Conservation (phyloP, 257 asterid species). For the Ophiorrhiza pumila region DNA sequence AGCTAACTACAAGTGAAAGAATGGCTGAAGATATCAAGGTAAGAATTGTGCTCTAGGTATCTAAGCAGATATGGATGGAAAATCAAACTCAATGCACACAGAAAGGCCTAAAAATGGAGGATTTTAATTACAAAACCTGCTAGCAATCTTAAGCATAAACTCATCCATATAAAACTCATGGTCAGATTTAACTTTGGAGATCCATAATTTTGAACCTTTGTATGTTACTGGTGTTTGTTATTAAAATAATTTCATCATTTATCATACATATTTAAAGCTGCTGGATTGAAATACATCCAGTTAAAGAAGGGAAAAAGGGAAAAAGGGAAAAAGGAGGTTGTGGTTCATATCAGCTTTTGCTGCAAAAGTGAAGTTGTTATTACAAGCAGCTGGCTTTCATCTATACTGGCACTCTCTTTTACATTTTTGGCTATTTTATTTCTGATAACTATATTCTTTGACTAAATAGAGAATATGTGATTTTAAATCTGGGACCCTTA, state of each 20-base stretch:
- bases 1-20: constrained; percentile 94
- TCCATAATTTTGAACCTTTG: background rate
- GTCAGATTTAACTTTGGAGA: background rate
- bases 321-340: background rate
- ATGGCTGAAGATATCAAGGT: constrained; percentile 99
- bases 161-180: background rate
- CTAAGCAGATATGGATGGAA: background rate
- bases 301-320: constrained; percentile 6
- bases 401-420: background rate
- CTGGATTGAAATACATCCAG: background rate
- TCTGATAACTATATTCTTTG: background rate
- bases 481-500: background rate
- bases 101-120: background rate
- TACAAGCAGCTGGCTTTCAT: background rate
- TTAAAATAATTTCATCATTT: background rate
- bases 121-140: background rate
- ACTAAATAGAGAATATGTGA: background rate
- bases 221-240: background rate
- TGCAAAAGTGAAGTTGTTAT: background rate
- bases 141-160: background rate
- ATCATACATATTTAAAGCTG: background rate
- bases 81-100: background rate
- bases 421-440: background rate
- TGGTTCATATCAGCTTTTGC: background rate
- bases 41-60: constrained; percentile 17